Conservation (phyloP, 768 basidiomycete species). For the Macrolepiota albuminosa region DNA sequence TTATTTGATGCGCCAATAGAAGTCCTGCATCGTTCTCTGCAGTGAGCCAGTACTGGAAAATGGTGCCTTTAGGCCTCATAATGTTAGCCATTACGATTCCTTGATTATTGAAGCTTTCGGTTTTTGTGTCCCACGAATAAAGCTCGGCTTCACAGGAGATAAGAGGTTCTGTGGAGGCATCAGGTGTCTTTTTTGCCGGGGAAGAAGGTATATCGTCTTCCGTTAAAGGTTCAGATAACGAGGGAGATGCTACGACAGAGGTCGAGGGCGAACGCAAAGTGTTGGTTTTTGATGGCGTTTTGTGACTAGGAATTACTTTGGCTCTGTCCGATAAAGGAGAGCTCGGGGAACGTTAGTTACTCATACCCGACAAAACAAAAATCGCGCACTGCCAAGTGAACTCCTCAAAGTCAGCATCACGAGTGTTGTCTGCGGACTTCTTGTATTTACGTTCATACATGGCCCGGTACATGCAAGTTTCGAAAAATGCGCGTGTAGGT, state of each 20-base stretch:
- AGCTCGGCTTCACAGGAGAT: conserved; percentile 48
- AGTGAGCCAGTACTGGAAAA: conserved; percentile 56
- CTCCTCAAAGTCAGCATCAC: conserved; percentile 66
- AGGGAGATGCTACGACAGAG: conserved; percentile 1
- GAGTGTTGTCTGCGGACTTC: conserved; percentile 60
- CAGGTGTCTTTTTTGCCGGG: conserved; percentile 5
- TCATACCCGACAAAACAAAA: neutral
- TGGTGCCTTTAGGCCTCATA: conserved; percentile 34
- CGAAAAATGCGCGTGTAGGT: conserved; percentile 84
- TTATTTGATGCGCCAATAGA: conserved; percentile 57
- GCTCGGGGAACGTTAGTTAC: conserved; percentile 18
- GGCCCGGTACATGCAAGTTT: conserved; percentile 91
- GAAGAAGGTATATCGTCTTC: conserved; percentile 1
- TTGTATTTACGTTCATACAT: conserved; percentile 95
- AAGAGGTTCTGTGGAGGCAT: conserved; percentile 26
- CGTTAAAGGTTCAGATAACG: conserved; percentile 2
- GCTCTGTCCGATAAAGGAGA: conserved; percentile 26
- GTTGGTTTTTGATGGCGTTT: conserved; percentile 22
- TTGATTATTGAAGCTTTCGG: conserved; percentile 46
- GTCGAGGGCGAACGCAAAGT: conserved; percentile 10
- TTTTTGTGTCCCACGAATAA: conserved; percentile 55
- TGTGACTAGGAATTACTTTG: conserved; percentile 27
- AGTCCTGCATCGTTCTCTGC: conserved; percentile 47
- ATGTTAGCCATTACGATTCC: conserved; percentile 54
- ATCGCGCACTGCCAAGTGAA: conserved; percentile 80